Base-by-base conservation (phyloP, 148 eudicot genomes). In the Rhododendron kiyosumense region DNA sequence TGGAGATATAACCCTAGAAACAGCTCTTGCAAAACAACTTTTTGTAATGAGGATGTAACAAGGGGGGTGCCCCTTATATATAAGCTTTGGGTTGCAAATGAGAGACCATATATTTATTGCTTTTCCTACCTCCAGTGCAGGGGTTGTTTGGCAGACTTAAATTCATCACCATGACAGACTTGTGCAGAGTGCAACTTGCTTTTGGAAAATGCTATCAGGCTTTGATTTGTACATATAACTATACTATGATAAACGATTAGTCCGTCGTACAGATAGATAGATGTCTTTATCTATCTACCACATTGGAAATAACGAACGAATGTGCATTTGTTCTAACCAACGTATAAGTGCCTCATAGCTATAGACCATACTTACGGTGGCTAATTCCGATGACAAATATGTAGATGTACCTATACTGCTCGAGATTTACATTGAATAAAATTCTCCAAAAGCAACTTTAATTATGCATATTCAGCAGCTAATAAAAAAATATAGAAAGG, bases 61-160 rank as follows among this genome's bases (percentile, higher is more conserved):
- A 63, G 36, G 7, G 38, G 24, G 48, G 7, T 34, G 63, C 43
- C 36, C 43, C 18, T 57, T 41, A 41, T 81, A 73, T 85, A 81
- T 79, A 86, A n/a, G 20, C 18, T 36, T 10, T 24, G 22, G 15
- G 36, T 22, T 81, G 41, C 26, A 36, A 51, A 2, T 80, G 24
- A 38, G 54, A 38, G 41, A 71, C 18, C 38, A 12, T 3, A 7
- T 7, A 57, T 74, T 73, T 73, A 81, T 75, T 48, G 54, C 28
- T 30, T 82, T 24, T 86, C 84, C 88, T 86, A 86, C 88, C 88
- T 41, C 81, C 73, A 82, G 26, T 26, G 57, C n/a, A 12, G 54
- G 54, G 77, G 85, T 65, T 26, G 75, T 83, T 65, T 63, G 77
- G 54, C 52, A 26, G 77, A 83, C 77, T 83, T 83, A 83, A 83